Evolutionary conservation across 2,329 filamentous ascomycete species (phyloP).

Genomic region (Ilyonectria mors-panacis): DNA sequence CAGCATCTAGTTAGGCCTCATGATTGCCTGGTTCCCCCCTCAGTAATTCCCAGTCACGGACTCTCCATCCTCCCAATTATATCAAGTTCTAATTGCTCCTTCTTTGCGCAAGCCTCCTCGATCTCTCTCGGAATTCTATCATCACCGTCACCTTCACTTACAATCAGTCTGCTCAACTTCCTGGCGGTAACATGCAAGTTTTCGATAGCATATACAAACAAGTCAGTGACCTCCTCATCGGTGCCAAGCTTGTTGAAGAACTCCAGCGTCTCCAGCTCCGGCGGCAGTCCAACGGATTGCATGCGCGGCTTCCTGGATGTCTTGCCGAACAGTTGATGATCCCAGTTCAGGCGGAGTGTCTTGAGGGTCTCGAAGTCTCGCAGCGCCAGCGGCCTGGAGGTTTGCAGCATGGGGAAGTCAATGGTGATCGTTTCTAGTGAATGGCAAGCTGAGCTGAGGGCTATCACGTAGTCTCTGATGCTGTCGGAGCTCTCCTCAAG

Average conservation of each 20-base stretch:
- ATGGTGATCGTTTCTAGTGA: slow-evolving; percentile 62
- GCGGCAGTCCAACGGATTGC: slow-evolving; percentile 63
- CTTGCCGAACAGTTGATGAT: slow-evolving; percentile 64
- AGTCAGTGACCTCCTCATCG: slow-evolving; percentile 63
- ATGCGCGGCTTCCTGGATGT: slow-evolving; percentile 61
- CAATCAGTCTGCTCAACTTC: slow-evolving; percentile 35
- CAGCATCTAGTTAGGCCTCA: no score
- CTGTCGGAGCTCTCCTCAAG: slow-evolving; percentile 64
- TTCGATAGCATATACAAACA: slow-evolving; percentile 59
- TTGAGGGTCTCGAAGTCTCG: slow-evolving; percentile 60
- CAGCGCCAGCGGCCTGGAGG: slow-evolving; percentile 59
- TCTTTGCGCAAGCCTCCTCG: neutral
- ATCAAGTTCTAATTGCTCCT: neutral
- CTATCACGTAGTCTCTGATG: slow-evolving; percentile 63
- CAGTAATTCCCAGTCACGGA: no score
- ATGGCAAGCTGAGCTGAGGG: slow-evolving; percentile 58
- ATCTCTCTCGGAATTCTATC: neutral
- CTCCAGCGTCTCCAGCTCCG: slow-evolving; percentile 61
- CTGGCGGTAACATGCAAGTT: slow-evolving; percentile 55
- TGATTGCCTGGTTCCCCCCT: no score
- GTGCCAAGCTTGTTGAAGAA: slow-evolving; percentile 62
- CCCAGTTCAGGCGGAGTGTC: slow-evolving; percentile 61
- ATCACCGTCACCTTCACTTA: neutral
- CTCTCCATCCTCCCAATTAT: slow-evolving; percentile 1
- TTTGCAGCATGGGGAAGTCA: slow-evolving; percentile 58